A percentile compares a stretch with the other conserved stretches of the same genome.
Conservation (phyloP, 768 basidiomycete species). For the Kwoniella dendrophila region DNA sequence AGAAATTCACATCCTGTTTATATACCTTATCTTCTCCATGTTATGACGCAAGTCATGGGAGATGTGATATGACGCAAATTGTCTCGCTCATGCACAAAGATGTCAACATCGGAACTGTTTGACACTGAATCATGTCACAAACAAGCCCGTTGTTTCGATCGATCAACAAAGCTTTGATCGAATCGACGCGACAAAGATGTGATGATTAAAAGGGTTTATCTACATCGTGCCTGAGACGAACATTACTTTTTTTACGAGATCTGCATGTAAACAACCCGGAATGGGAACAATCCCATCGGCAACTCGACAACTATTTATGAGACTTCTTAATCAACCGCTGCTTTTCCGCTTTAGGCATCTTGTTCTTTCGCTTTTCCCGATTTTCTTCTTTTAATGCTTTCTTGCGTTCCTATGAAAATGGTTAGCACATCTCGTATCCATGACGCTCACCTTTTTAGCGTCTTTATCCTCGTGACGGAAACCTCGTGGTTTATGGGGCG, state of each 20-base stretch:
- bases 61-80: constrained; percentile 3
- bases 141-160: not conserved
- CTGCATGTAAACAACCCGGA: not conserved
- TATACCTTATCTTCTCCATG: not conserved
- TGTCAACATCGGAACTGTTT: not conserved
- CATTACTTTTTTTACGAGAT: constrained; percentile 7
- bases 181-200: constrained; percentile 2
- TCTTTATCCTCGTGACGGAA: constrained; percentile 92
- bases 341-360: constrained; percentile 96
- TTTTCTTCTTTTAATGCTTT: constrained; percentile 83
- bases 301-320: not conserved
- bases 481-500: constrained; percentile 65
- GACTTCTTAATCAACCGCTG: constrained; percentile 72
- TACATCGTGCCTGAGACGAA: constrained; percentile 2
- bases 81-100: not conserved
- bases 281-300: not conserved
- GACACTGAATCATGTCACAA: not conserved
- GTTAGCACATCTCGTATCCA: not conserved
- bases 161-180: constrained; percentile 5
- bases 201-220: not conserved
- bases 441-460: constrained; percentile 73
- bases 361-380: constrained; percentile 82
- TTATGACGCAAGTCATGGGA: not conserved
- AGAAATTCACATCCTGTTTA: not conserved
- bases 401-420: constrained; percentile 74